A percentile compares a stretch with the other conserved stretches of the same genome.
Conservation (phyloP, 176 grass and related monocot genomes). For the Triticum dicoccoides region DNA sequence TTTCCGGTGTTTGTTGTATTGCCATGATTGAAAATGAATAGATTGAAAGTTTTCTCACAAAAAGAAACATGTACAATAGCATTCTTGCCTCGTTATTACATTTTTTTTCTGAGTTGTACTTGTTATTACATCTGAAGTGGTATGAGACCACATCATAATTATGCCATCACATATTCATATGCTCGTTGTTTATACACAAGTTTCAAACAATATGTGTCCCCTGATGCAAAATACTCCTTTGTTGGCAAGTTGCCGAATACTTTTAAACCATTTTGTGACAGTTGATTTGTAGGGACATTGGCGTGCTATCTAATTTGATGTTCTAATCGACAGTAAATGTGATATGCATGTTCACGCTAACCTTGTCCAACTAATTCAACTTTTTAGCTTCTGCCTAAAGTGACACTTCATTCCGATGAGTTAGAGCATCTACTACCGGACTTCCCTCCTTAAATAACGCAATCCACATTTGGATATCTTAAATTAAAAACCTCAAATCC, state of each 20-base stretch:
- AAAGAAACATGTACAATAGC: background rate
- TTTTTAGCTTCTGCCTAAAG: background rate
- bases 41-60: too few species aligned
- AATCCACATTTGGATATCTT: too few species aligned
- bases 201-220: background rate
- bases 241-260: background rate
- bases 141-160: too few species aligned
- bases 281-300: background rate
- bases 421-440: too few species aligned
- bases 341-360: background rate
- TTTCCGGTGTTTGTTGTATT: too few species aligned
- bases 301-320: background rate
- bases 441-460: too few species aligned
- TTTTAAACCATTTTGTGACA: background rate
- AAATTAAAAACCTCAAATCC: too few species aligned
- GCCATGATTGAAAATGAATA: too few species aligned
- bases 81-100: background rate
- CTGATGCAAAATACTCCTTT: background rate
- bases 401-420: too few species aligned
- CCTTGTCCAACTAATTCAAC: background rate
- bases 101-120: too few species aligned
- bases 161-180: background rate
- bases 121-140: too few species aligned
- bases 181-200: background rate
- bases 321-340: background rate